Evolutionary conservation across 208 protist species (phyloP).

Genomic region (Trichomonas gallinae): DNA sequence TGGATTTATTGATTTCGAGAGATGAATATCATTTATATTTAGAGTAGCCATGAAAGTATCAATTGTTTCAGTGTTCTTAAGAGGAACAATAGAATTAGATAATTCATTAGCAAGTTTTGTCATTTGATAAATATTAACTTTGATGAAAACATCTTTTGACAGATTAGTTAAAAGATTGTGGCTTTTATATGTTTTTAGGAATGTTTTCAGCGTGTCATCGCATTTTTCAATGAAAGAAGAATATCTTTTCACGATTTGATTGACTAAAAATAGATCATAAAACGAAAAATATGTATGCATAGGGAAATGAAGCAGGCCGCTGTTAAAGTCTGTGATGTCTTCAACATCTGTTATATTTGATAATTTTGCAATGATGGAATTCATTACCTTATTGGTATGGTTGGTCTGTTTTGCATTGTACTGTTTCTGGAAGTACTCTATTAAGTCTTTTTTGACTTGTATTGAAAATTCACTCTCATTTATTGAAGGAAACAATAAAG

Average conservation of each 20-base stretch:
- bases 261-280: not conserved
- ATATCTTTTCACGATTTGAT: not conserved
- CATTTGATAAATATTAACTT: not conserved
- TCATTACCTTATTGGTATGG: not conserved
- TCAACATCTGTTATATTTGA: not conserved
- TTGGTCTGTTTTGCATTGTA: not conserved
- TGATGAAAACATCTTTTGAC: not conserved
- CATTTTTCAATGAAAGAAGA: not conserved
- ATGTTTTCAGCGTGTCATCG: not conserved
- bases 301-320: not conserved
- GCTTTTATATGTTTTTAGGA: not conserved
- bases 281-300: not conserved
- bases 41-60: not conserved
- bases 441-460: not conserved
- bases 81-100: not conserved
- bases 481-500: not conserved
- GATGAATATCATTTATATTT: not conserved
- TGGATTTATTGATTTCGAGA: not conserved
- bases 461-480: not conserved
- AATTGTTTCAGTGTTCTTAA: not conserved
- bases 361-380: not conserved
- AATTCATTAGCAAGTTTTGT: not conserved
- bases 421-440: not conserved
- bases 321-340: not conserved
- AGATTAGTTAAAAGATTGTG: not conserved